These are phyloP conservation scores for Penicillium cosmopolitanum DNA, from an alignment of 495 filamentous ascomycete species.

Conservation along the genomic window DNA sequence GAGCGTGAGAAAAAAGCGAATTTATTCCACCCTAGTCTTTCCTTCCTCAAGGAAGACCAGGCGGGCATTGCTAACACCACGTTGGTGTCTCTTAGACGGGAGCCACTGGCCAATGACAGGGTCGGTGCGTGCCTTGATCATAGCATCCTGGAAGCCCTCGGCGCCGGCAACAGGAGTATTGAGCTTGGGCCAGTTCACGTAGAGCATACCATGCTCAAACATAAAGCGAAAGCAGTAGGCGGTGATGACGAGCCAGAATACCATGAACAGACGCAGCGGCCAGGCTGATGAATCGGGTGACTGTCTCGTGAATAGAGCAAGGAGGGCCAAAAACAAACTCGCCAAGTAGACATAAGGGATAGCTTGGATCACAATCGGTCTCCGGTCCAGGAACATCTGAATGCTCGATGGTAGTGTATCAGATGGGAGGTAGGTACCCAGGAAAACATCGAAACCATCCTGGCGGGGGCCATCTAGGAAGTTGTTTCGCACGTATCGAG, in stretches of 20 bases:
- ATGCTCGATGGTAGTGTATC: constrained; percentile 63
- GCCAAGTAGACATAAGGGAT: constrained; percentile 89
- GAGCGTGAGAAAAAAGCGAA: neutral
- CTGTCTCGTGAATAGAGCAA: constrained; percentile 73
- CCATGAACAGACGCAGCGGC: constrained; percentile 75
- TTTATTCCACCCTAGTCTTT: constrained; percentile 91
- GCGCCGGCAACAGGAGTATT: constrained; percentile 81
- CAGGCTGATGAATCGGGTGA: constrained; percentile 69
- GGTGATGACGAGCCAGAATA: constrained; percentile 72
- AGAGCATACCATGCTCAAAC: constrained; percentile 81
- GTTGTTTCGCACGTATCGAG: constrained; percentile 86
- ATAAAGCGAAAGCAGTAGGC: constrained; percentile 76
- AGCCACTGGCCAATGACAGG: constrained; percentile 74
- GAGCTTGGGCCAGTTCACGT: constrained; percentile 96
- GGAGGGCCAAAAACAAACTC: constrained; percentile 81
- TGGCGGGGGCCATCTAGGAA: constrained; percentile 91
- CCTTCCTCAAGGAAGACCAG: constrained; percentile 88
- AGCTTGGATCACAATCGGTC: constrained; percentile 83
- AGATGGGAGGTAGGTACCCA: constrained; percentile 79
- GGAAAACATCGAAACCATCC: constrained; percentile 92
- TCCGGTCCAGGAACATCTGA: constrained; percentile 79
- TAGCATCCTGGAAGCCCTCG: constrained; percentile 88
- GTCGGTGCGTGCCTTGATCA: constrained; percentile 74
- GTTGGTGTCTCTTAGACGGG: constrained; percentile 63
- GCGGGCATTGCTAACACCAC: constrained; percentile 75